Conservation (phyloP, 2,329 filamentous ascomycete genomes). For the Colletotrichum liriopes region DNA sequence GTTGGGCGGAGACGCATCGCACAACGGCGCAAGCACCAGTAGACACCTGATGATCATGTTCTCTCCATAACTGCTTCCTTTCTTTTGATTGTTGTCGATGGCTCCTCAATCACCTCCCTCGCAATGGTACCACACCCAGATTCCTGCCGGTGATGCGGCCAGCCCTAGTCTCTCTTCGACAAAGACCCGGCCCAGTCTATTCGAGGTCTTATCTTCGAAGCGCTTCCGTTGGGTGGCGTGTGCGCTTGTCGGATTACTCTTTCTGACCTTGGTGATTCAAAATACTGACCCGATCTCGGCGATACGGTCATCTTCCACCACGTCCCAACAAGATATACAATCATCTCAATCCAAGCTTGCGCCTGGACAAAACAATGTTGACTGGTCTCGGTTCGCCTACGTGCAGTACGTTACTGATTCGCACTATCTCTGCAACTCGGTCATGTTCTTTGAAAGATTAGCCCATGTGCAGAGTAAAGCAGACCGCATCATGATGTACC, state of each 20-base stretch:
- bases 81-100: not conserved
- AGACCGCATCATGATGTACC: slow-evolving; percentile 64
- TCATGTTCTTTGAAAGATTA: slow-evolving; percentile 66
- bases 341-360: not conserved
- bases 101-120: not conserved
- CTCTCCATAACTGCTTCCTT: not conserved
- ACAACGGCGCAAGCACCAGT: not conserved
- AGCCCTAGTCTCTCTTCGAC: not conserved
- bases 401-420: slow-evolving; percentile 65
- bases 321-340: too few relatives aligned
- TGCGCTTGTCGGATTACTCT: not conserved
- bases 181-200: not conserved
- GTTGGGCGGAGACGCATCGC: not conserved
- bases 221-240: not conserved
- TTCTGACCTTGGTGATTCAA: not conserved
- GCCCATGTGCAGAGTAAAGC: slow-evolving; percentile 59
- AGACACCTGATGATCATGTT: not conserved
- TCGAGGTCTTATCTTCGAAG: not conserved
- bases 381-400: slow-evolving; percentile 64
- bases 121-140: not conserved
- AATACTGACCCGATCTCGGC: not conserved
- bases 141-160: not conserved
- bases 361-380: slow-evolving; percentile 43
- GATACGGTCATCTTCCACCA: not conserved
- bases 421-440: slow-evolving; percentile 64